These are phyloP conservation scores for Colletotrichum sp. DNA, from an alignment of 2,329 filamentous ascomycete species.

Conservation along the genomic window DNA sequence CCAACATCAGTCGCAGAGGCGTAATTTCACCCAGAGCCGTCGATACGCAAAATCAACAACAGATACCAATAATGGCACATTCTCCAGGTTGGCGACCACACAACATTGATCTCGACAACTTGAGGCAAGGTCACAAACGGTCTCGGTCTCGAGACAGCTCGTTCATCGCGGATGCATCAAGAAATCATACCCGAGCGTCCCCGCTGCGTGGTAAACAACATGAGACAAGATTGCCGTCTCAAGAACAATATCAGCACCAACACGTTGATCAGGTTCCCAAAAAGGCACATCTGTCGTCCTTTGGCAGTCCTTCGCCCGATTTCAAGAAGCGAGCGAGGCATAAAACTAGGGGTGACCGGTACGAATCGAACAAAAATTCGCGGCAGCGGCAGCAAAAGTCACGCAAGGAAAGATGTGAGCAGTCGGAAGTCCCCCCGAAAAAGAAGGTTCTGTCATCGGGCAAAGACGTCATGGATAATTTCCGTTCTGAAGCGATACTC, in stretches of 20 bases:
- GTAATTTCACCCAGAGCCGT: not conserved
- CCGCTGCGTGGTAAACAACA: not conserved
- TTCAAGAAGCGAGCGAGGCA: constrained; percentile 58
- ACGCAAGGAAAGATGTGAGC: constrained; percentile 24
- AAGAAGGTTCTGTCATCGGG: constrained; percentile 35
- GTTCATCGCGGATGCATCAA: constrained; percentile 11
- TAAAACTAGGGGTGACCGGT: constrained; percentile 62
- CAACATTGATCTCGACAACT: not conserved
- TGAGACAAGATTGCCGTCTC: not conserved
- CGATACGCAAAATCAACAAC: not conserved
- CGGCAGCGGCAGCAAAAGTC: constrained; percentile 12
- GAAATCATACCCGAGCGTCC: not conserved
- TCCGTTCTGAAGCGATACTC: constrained; percentile 58
- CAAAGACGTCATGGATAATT: constrained; percentile 58
- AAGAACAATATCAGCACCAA: not conserved
- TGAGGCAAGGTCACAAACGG: not conserved
- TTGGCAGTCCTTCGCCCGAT: not conserved
- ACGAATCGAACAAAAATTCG: constrained; percentile 46
- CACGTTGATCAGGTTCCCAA: not conserved
- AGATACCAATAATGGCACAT: not conserved
- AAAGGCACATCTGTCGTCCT: not conserved
- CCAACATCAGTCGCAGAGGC: not conserved
- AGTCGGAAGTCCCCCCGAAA: constrained; percentile 21
- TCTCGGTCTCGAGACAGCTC: constrained; percentile 12
- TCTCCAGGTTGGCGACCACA: not conserved